Evolutionary conservation across 148 eudicot species (phyloP), one percentile per base, ranked within the genome.

Genomic region (Heliamphora exappendiculata): DNA sequence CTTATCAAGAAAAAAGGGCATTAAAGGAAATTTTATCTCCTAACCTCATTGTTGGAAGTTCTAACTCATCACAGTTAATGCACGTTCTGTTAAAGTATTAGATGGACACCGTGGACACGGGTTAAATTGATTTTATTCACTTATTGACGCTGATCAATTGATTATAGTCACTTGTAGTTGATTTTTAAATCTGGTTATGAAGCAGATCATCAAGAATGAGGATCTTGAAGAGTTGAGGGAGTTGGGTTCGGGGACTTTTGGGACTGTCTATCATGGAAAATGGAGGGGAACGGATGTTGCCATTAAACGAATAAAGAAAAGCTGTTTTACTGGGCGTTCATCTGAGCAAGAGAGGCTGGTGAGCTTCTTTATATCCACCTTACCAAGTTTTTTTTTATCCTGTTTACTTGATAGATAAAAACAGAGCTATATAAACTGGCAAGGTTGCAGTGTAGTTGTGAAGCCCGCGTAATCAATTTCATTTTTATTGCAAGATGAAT

Each of bases 341-440:
- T 92, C 97, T 2, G 97, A 92, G 86, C 91, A 90, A 86, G 97
- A 92, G 82, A 84, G 90, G 83, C 81, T 92, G 91, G 97, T 92
- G 42, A 77, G 78, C 53, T 53, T 80, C 44, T 67, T 78, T 54
- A 19, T 47, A 63, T 65, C 31, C 16, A 28, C 47, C 54, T 50
- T 75, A 12, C 31, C 34, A 51, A 28, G 13, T 62, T 44, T 74
- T 62, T 44, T 74, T 75, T 26, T 24, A 20, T 28, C 29, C 28
- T 58, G 31, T 24, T 70, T 28, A 19, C 29, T 58, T 74, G 67
- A 59, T 60, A 7, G 69, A 63, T 75, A 2, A 20, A 68, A 29
- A 29, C 3, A 7, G 47, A 54, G 20, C 34, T 31, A 33, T 22
- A 10, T 24, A 36, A 58, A 45, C 70, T 45, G 20, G 45, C 19